Evolutionary conservation across 2,329 filamentous ascomycete species (phyloP), one percentile per base, ranked within the genome.

Genomic region (Colletotrichum gloeosporioides): DNA sequence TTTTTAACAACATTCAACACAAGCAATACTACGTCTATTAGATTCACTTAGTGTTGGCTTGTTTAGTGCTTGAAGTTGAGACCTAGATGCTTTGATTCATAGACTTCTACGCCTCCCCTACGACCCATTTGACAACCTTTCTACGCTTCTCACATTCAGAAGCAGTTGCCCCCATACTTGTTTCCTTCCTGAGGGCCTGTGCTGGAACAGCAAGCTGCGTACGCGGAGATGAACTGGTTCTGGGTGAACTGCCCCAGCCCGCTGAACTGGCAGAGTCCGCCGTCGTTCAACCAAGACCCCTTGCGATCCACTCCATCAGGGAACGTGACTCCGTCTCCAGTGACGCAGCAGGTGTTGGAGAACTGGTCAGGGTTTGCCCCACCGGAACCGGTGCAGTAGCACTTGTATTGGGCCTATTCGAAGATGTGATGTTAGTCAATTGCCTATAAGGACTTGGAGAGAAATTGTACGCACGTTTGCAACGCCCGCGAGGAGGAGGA

Each of bases 21-120:
- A 39, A 39, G 36, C 4, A 39, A 39, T 39, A 39, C 36, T 39
- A 8, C 36, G 36, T 9, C 8, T 39, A 9, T 18, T 18, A 9
- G 16, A 18, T 39, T n/a, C 39, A 44, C 39, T n/a, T 6, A 44
- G 18, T 6, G 39, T 44, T n/a, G 5, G 8, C 9, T 44, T 44
- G 9, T 12, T 36, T 3, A 36, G 9, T 6, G n/a, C 18, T 7
- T 44, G 39, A 44, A 44, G 39, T n/a, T 7, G 9, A n/a, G 39
- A n/a, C 9, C 39, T 49, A 49, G 1, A 49, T 49, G 39, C 39
- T 49, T n/a, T n/a, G 9, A 49, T 49, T 12, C 9, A 4, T n/a
- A n/a, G 39, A n/a, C 5, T 6, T n/a, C 10, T n/a, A n/a, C 1
- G 5, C 2, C 18, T 3, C 9, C n/a, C 18, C n/a, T 1, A 4